Evolutionary conservation across 352 stramenopile species (phyloP).

Genomic region (Phytophthora pistaciae): DNA sequence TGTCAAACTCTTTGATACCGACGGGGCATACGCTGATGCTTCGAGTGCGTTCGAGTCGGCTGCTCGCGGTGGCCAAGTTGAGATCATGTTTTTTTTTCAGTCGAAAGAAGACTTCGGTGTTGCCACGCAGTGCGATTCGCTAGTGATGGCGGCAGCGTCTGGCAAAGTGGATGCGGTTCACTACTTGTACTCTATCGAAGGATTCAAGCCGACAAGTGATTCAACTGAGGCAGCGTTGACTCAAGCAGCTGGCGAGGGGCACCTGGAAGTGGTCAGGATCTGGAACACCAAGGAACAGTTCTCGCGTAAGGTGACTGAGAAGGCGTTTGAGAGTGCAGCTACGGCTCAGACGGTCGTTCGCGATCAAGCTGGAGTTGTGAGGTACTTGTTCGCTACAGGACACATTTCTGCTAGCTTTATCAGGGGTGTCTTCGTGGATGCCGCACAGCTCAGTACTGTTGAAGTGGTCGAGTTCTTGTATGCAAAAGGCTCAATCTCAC

Average conservation of each 20-base stretch:
- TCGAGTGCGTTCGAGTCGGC: not conserved
- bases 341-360: not conserved
- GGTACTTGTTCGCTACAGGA: not conserved
- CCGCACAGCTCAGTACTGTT: not conserved
- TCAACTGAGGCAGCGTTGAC: not conserved
- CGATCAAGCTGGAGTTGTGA: not conserved
- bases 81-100: constrained; percentile 5
- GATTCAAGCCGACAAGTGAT: not conserved
- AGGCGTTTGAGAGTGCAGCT: not conserved
- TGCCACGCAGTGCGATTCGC: not conserved
- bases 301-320: not conserved
- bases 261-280: constrained; percentile 1
- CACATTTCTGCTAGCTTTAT: not conserved
- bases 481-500: not conserved
- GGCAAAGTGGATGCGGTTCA: not conserved
- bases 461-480: constrained; percentile 5
- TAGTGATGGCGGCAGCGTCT: not conserved
- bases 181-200: not conserved
- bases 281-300: not conserved
- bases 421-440: not conserved
- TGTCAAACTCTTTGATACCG: not conserved
- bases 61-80: constrained; percentile 2
- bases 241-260: not conserved
- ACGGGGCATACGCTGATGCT: not conserved
- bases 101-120: not conserved